phyloP scores from a whole-genome alignment of 768 basidiomycete genomes.

The Paxillus rubicundulus region DNA sequence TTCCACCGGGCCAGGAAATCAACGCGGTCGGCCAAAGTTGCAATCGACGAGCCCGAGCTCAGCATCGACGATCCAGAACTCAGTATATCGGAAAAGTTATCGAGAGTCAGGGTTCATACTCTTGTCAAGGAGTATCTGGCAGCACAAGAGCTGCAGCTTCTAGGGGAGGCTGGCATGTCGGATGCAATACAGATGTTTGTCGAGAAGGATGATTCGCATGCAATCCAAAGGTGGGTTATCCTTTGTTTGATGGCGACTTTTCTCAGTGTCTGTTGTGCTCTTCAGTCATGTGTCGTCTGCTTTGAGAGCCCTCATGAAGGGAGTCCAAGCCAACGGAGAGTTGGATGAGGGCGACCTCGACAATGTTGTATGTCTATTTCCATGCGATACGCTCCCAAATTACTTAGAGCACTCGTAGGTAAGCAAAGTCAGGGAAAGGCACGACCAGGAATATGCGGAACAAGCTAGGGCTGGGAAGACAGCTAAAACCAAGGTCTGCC shows the following conservation, averaged over 20 bases:
- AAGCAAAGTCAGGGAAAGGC: slow-evolving; percentile 64
- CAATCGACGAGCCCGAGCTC: slow-evolving; percentile 73
- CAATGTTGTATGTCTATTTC: slow-evolving; percentile 52
- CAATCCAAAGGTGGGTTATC: slow-evolving; percentile 76
- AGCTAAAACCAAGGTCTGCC: slow-evolving; percentile 44
- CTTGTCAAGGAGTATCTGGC: slow-evolving; percentile 90
- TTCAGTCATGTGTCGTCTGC: slow-evolving; percentile 63
- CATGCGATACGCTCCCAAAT: not conserved
- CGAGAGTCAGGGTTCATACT: slow-evolving; percentile 80
- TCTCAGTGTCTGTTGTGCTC: not conserved
- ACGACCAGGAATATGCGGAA: slow-evolving; percentile 62
- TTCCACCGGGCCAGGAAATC: slow-evolving; percentile 81
- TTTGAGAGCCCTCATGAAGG: slow-evolving; percentile 62
- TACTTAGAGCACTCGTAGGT: slow-evolving; percentile 41
- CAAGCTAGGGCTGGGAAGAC: slow-evolving; percentile 38
- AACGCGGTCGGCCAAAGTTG: slow-evolving; percentile 48
- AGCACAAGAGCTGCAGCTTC: slow-evolving; percentile 88
- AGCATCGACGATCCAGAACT: slow-evolving; percentile 76
- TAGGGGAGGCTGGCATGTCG: slow-evolving; percentile 88
- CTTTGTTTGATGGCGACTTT: not conserved
- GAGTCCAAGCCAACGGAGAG: slow-evolving; percentile 62
- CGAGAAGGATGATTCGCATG: slow-evolving; percentile 95
- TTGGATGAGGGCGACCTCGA: slow-evolving; percentile 74
- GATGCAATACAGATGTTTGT: slow-evolving; percentile 95
- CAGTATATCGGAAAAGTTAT: slow-evolving; percentile 66